Percentiles rank a stretch among this genome's conserved stretches.
Conservation (phyloP, 2,329 filamentous ascomycete species). For the Hirsutella rhossiliensis region DNA sequence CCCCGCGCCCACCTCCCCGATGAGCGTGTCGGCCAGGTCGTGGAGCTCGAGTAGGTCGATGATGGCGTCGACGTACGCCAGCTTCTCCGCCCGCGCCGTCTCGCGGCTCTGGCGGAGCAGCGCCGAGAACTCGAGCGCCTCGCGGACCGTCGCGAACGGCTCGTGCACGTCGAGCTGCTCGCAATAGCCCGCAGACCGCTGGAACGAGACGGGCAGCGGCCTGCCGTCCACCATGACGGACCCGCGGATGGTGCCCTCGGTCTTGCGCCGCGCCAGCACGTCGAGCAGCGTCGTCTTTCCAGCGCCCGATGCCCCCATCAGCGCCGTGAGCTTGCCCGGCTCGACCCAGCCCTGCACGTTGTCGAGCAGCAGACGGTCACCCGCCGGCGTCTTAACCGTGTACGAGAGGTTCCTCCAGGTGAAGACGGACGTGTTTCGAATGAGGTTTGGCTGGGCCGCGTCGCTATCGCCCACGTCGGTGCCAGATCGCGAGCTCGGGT, state of each 20-base stretch:
- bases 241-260: slow-evolving; percentile 63
- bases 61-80: slow-evolving; percentile 66
- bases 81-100: slow-evolving; percentile 53
- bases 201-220: slow-evolving; percentile 60
- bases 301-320: slow-evolving; percentile 75
- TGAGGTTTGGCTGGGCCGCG: slow-evolving; percentile 22
- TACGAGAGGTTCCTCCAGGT: slow-evolving; percentile 66
- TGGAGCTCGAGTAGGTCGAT: slow-evolving; percentile 49
- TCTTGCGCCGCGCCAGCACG: slow-evolving; percentile 68
- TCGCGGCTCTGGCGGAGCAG: slow-evolving; percentile 58
- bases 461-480: background rate
- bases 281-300: slow-evolving; percentile 81
- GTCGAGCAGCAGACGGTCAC: slow-evolving; percentile 59
- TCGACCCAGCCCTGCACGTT: slow-evolving; percentile 78
- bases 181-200: slow-evolving; percentile 68
- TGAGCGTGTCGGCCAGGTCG: slow-evolving; percentile 34
- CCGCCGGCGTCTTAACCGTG: slow-evolving; percentile 48
- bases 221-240: slow-evolving; percentile 67
- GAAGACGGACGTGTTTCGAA: slow-evolving; percentile 55
- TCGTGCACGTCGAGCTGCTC: slow-evolving; percentile 75
- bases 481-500: background rate
- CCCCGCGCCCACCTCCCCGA: slow-evolving; percentile 36
- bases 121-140: slow-evolving; percentile 65
- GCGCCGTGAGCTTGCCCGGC: slow-evolving; percentile 62
- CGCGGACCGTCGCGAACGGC: slow-evolving; percentile 59